These are phyloP conservation scores for Eucalyptus tenuipes DNA, from an alignment of 345 rosid species.

Conservation along the genomic window DNA sequence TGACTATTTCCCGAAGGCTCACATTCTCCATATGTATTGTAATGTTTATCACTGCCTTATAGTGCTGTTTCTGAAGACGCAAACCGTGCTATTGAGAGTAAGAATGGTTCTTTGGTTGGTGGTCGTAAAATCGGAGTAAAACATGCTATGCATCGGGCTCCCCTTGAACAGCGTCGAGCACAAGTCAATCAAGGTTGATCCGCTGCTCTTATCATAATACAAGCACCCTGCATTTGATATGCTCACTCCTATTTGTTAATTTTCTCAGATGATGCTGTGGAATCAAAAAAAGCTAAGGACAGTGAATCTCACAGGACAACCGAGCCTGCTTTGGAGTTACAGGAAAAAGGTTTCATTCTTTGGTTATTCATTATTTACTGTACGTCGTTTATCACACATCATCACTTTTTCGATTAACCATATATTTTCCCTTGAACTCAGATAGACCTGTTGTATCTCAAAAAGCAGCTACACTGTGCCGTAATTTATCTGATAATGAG, in stretches of 20 bases:
- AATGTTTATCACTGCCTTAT: not conserved
- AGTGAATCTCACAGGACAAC: slow-evolving; percentile 12
- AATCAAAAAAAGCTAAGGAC: slow-evolving; percentile 13
- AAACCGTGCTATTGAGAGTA: slow-evolving; percentile 64
- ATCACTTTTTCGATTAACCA: not conserved
- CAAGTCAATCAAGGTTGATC: slow-evolving; percentile 42
- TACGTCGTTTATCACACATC: not conserved
- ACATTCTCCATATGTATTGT: not conserved
- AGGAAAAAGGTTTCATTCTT: slow-evolving; percentile 10
- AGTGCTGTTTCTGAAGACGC: slow-evolving; percentile 92
- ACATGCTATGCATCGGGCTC: slow-evolving; percentile 71
- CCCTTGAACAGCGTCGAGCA: slow-evolving; percentile 60
- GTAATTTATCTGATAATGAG: slow-evolving; percentile 51
- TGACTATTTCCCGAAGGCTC: not conserved
- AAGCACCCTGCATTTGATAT: not conserved
- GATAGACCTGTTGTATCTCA: slow-evolving; percentile 38
- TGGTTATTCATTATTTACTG: not conserved
- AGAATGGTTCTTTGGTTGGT: slow-evolving; percentile 54
- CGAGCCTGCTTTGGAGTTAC: slow-evolving; percentile 9
- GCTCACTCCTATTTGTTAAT: not conserved
- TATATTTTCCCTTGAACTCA: slow-evolving; percentile 6
- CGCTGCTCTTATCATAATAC: not conserved
- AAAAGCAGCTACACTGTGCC: slow-evolving; percentile 24
- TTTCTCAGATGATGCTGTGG: slow-evolving; percentile 18
- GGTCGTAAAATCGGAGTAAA: slow-evolving; percentile 77